Evolutionary conservation across 1,139 yeast species (phyloP).

Genomic region (Yamadazyma spencermartinsiae): DNA sequence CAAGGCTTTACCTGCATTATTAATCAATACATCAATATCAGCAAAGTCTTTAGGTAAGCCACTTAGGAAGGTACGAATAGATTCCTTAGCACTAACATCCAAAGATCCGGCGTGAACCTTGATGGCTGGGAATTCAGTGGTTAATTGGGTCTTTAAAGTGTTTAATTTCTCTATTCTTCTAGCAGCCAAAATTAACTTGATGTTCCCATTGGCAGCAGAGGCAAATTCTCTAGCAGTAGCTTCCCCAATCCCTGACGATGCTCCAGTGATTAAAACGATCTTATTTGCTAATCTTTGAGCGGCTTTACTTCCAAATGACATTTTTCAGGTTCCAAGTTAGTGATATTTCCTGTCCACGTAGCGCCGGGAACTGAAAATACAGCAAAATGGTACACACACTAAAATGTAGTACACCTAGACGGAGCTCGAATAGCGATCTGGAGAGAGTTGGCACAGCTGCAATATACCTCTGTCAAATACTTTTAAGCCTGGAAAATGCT

Average conservation of each 20-base stretch:
- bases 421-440: too few relatives aligned
- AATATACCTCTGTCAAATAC: too few relatives aligned
- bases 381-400: not conserved
- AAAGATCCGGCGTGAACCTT: conserved; percentile 51
- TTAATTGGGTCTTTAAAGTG: conserved; percentile 46
- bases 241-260: conserved; percentile 57
- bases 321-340: too few relatives aligned
- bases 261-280: conserved; percentile 36
- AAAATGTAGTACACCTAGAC: not conserved
- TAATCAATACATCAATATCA: conserved; percentile 65
- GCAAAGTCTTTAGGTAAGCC: conserved; percentile 53
- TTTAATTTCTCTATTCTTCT: conserved; percentile 60
- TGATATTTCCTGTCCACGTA: too few relatives aligned
- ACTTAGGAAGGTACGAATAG: conserved; percentile 54
- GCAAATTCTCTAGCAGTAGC: conserved; percentile 78
- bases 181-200: conserved; percentile 68
- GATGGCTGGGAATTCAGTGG: conserved; percentile 45
- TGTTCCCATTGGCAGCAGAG: conserved; percentile 62
- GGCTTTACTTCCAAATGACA: conserved; percentile 46
- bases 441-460: too few relatives aligned
- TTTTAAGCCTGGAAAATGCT: too few relatives aligned
- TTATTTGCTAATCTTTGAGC: conserved; percentile 48
- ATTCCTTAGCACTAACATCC: conserved; percentile 58
- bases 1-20: conserved; percentile 82
- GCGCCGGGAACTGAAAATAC: too few relatives aligned